Evolutionary conservation across 305 asterid species (phyloP), one percentile per base, ranked within the genome.

Genomic region (Solanum hybrid): DNA sequence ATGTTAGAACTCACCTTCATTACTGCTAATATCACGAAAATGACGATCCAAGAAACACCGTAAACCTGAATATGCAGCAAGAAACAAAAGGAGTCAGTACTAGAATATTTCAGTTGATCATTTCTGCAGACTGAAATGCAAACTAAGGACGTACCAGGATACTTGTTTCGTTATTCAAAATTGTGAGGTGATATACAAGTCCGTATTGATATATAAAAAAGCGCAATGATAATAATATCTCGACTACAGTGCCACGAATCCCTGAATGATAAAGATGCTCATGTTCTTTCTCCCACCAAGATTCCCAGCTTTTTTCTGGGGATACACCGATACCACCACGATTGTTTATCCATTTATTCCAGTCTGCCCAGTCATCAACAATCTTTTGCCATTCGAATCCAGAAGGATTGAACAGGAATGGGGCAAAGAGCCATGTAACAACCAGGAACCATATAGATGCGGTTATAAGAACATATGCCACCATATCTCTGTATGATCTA

Each of bases 361-460:
- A 98, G 89, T 98, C 99, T 8, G 96, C 91, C 98, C 98, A 98
- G 79, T 98, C 99, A 89, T 98, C 99, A 91, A 96, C 92, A 85
- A 97, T 95, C 89, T 97, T 97, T 87, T 97, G 99, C 99, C 99
- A 97, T 88, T 97, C 99, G 46, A 96, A 97, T 85, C 99, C 99
- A 2, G 99, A 97, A 40, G 99, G 99, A 87, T 97, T 97, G 92
- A 97, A 97, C 76, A 97, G 93, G 93, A 97, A 97, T 0, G 99
- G 99, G 14, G 99, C 98, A 90, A 96, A 97, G 81, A 97, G 98
- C 99, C 99, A 97, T 1, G 99, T 95, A 32, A 93, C 98, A 85
- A 97, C 98, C 73, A 98, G 89, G 88, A 98, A 93, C 99, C 99
- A 97, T 84, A 97, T 93, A 6, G 99, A 98, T 29, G 93, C 95